These are phyloP conservation scores for Dryas drummondii DNA, from an alignment of 306 rosid species.

Conservation along the genomic window DNA sequence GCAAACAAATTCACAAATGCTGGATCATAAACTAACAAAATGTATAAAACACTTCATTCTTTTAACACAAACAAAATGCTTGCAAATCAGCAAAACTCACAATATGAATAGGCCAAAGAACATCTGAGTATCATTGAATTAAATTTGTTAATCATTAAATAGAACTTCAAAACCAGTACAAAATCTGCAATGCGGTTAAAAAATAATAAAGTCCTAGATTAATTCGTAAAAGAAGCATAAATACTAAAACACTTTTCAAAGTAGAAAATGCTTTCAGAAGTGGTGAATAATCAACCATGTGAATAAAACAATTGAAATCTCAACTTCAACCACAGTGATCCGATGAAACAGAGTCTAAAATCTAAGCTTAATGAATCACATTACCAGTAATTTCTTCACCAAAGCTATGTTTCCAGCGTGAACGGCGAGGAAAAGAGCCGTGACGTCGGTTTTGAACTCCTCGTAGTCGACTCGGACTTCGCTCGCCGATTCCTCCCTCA, in stretches of 20 bases:
- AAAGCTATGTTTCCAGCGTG: conserved; percentile 58
- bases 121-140: not conserved
- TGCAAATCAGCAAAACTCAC: not conserved
- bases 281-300: conserved; percentile 14
- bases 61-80: not conserved
- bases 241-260: not conserved
- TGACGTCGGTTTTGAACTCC: conserved; percentile 80
- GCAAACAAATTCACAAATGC: not conserved
- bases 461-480: conserved; percentile 55
- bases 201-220: not conserved
- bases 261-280: not conserved
- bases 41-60: not conserved
- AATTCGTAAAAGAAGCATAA: conserved; percentile 1
- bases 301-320: conserved; percentile 37
- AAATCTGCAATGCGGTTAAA: not conserved
- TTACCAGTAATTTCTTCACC: conserved; percentile 74
- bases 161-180: not conserved
- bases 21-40: not conserved
- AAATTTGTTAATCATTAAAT: not conserved
- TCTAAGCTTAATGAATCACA: not conserved
- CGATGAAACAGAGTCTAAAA: conserved; percentile 5
- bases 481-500: conserved; percentile 54
- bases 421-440: conserved; percentile 87
- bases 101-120: not conserved
- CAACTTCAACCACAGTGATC: conserved; percentile 30